Evolutionary conservation across 1,284 basidiomycete genomes (phyloP).

Genomic region (Trametes versicolor): DNA sequence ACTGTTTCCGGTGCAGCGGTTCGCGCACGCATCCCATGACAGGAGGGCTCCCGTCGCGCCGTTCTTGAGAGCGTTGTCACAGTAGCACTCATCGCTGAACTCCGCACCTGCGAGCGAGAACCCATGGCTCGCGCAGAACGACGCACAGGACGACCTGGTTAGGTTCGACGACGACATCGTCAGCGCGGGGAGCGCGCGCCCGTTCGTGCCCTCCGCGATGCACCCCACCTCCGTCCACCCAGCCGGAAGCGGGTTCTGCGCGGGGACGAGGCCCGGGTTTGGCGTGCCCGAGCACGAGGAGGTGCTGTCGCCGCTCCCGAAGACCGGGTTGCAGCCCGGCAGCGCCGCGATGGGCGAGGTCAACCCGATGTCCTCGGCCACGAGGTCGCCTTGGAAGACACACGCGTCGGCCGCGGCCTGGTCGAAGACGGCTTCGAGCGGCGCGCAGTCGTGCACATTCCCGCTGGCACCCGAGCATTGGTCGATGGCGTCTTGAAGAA

Average conservation of each 20-base stretch:
- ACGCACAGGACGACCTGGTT: slow-evolving; percentile 26
- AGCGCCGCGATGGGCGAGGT: slow-evolving; percentile 33
- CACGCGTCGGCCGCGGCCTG: slow-evolving; percentile 35
- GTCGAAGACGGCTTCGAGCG: slow-evolving; percentile 36
- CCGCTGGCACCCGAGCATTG: slow-evolving; percentile 38
- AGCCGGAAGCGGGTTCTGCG: slow-evolving; percentile 27
- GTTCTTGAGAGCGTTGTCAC: slow-evolving; percentile 30
- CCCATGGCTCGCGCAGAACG: slow-evolving; percentile 29
- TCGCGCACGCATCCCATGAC: slow-evolving; percentile 25
- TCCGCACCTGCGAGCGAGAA: slow-evolving; percentile 40
- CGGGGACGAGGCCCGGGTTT: slow-evolving; percentile 30
- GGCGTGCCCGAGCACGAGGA: slow-evolving; percentile 19
- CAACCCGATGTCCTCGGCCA: slow-evolving; percentile 39
- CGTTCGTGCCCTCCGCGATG: slow-evolving; percentile 40
- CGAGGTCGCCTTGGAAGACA: slow-evolving; percentile 35
- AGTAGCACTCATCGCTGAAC: slow-evolving; percentile 42
- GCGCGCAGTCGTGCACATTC: slow-evolving; percentile 33
- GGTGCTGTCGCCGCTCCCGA: slow-evolving; percentile 17
- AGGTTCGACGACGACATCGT: slow-evolving; percentile 30
- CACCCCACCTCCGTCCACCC: slow-evolving; percentile 41
- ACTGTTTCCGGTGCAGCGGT: slow-evolving; percentile 29
- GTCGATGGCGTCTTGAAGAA: slow-evolving; percentile 42
- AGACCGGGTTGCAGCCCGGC: slow-evolving; percentile 43
- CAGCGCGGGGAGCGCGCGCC: slow-evolving; percentile 39
- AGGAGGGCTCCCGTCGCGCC: slow-evolving; percentile 21